These are phyloP conservation scores for Rhizopogon sp. DNA, from an alignment of 768 basidiomycete species.

Conservation along the genomic window DNA sequence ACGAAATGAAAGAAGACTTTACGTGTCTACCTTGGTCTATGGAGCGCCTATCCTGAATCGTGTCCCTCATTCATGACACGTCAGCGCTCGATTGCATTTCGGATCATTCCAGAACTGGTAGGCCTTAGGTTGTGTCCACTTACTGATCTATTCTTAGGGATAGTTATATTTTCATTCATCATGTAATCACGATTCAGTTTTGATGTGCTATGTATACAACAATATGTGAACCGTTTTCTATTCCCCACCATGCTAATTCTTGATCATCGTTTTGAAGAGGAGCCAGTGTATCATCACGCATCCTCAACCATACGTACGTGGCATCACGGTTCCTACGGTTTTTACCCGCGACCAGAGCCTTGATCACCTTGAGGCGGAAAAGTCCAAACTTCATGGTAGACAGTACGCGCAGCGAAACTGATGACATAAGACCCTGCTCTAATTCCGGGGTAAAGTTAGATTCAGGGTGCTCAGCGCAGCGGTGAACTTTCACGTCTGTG, in stretches of 20 bases:
- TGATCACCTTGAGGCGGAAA: conserved; percentile 63
- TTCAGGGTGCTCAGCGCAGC: conserved; percentile 11
- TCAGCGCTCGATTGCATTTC: not conserved
- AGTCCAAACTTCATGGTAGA: conserved; percentile 63
- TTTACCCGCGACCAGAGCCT: conserved; percentile 32
- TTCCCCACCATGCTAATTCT: conserved; percentile 66
- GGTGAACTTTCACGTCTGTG: conserved; percentile 28
- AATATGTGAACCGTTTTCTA: conserved; percentile 49
- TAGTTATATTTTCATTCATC: conserved; percentile 4
- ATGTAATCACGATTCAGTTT: conserved; percentile 3
- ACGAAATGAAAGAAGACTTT: not conserved
- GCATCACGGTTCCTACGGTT: conserved; percentile 25
- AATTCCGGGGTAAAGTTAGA: conserved; percentile 14
- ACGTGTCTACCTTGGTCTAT: not conserved
- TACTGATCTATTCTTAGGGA: not conserved
- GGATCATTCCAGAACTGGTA: not conserved
- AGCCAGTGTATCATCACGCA: conserved; percentile 43
- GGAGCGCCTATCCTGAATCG: not conserved
- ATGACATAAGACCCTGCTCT: conserved; percentile 13
- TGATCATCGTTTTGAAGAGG: conserved; percentile 47
- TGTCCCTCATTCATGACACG: not conserved
- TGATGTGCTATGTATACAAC: conserved; percentile 17
- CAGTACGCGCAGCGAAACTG: conserved; percentile 45
- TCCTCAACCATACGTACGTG: conserved; percentile 50
- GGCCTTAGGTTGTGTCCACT: not conserved